Evolutionary conservation across 441 rosid species (phyloP).

Genomic region (Adansonia madagascariensis): DNA sequence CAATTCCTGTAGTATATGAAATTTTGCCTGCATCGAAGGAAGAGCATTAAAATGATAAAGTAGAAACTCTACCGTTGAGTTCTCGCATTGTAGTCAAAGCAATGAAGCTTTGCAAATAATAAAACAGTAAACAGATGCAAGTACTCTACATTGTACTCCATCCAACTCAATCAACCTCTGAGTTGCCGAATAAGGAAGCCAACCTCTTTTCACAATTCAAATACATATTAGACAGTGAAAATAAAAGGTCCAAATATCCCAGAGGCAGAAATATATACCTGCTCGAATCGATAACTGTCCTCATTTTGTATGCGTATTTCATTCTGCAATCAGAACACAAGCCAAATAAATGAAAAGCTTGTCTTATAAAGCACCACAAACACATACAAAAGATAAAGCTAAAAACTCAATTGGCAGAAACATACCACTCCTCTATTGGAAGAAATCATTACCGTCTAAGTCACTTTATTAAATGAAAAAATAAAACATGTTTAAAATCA

Average conservation of each 20-base stretch:
- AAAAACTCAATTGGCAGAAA: neutral
- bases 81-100: neutral
- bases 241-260: constrained; percentile 21
- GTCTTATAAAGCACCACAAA: neutral
- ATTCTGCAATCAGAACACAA: constrained; percentile 56
- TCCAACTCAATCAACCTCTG: neutral
- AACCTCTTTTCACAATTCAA: neutral
- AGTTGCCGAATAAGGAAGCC: constrained; percentile 6
- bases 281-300: constrained; percentile 82
- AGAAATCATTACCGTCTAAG: neutral
- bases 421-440: neutral
- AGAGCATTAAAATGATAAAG: neutral
- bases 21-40: constrained; percentile 67
- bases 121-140: neutral
- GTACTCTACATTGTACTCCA: neutral
- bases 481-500: neutral
- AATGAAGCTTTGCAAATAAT: neutral
- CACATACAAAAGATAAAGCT: neutral
- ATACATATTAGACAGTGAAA: neutral
- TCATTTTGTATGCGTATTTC: constrained; percentile 80
- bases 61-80: neutral
- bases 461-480: neutral
- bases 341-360: constrained; percentile 6
- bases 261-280: constrained; percentile 51
- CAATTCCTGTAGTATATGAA: constrained; percentile 90